A percentile compares a stretch with the other conserved stretches of the same genome.
Conservation (phyloP, 306 rosid species). For the Begonia fuchsioides region DNA sequence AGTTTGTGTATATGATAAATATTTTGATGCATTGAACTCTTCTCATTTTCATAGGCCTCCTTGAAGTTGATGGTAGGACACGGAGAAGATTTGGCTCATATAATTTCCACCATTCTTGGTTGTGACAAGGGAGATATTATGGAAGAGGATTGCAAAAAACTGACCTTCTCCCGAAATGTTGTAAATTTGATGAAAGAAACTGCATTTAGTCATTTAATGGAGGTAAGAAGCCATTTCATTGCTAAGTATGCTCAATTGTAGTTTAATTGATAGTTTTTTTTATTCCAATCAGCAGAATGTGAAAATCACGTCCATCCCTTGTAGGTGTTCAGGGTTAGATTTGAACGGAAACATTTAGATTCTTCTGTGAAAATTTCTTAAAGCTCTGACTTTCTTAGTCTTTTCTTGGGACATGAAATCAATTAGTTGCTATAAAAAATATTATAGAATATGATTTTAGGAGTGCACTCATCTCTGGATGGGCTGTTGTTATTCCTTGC, state of each 20-base stretch:
- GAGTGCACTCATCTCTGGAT: too few species aligned
- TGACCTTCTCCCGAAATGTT: slow-evolving; percentile 18
- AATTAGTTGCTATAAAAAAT: too few species aligned
- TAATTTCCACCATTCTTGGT: slow-evolving; percentile 66
- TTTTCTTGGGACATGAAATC: too few species aligned
- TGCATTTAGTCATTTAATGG: slow-evolving; percentile 81
- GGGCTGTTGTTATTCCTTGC: too few species aligned
- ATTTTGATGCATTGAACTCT: slow-evolving; percentile 7
- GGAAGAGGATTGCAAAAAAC: slow-evolving; percentile 31
- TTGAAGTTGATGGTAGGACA: slow-evolving; percentile 57
- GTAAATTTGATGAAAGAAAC: slow-evolving; percentile 48
- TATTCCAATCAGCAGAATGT: background rate
- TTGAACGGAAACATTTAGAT: too few species aligned
- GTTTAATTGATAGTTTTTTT: too few species aligned
- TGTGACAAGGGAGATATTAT: slow-evolving; percentile 29
- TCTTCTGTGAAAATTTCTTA: too few species aligned
- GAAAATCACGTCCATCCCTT: background rate
- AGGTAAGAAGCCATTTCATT: slow-evolving; percentile 29
- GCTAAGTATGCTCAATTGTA: too few species aligned
- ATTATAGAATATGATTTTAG: too few species aligned
- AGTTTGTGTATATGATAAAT: too few species aligned
- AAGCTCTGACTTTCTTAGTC: too few species aligned
- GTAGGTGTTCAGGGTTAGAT: too few species aligned
- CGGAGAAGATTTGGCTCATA: slow-evolving; percentile 43
- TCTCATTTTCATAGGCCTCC: slow-evolving; percentile 46